Evolutionary conservation across 2,329 filamentous ascomycete genomes (phyloP), one percentile per base, ranked within the genome.

Genomic region (Microsporum canis): DNA sequence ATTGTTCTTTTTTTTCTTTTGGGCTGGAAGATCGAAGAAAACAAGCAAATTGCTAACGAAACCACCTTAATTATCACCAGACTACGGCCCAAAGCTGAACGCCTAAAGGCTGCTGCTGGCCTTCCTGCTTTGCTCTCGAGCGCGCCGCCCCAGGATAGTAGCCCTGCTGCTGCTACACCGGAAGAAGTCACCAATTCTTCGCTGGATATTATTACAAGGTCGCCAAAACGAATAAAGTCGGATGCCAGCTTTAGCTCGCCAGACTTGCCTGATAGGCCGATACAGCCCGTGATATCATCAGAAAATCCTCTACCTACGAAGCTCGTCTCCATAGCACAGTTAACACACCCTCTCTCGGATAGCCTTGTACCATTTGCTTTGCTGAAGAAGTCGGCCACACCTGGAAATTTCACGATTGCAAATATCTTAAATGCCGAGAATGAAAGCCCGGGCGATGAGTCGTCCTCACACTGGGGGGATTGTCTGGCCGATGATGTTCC

Each of bases 301-400:
- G 49, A 53, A 1, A 53, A 29, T n/a, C 49, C 49, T n/a, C 31
- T 53, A 7, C 49, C 49, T 53, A 33, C 49, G 27, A 57, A 57
- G n/a, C 38, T 41, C 12, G 55, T 10, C 17, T 38, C 33, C 12
- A 38, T 27, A 38, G 7, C 34, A 41, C 55, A 57, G 12, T 38
- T 39, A 17, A 57, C 34, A 5, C 33, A 41, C 17, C 31, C 55
- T 57, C 34, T 57, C 23, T 57, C 65, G 3, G 61, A 65, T 51
- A 62, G 61, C 27, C 63, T 65, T 41, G 62, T 63, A 8, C 65
- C 65, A 2, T 66, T 64, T 60, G 63, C 62, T 5, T 34, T 64
- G 36, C 41, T 65, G 36, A 59, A 61, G n/a, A 65, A 64, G 34
- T 66, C 65, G 1, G 72, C 72, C 4, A 71, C 70, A 10, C 66